These are phyloP conservation scores for Cupressus sempervirens DNA, from an alignment of 75 land plant genomes.

Conservation along the genomic window DNA sequence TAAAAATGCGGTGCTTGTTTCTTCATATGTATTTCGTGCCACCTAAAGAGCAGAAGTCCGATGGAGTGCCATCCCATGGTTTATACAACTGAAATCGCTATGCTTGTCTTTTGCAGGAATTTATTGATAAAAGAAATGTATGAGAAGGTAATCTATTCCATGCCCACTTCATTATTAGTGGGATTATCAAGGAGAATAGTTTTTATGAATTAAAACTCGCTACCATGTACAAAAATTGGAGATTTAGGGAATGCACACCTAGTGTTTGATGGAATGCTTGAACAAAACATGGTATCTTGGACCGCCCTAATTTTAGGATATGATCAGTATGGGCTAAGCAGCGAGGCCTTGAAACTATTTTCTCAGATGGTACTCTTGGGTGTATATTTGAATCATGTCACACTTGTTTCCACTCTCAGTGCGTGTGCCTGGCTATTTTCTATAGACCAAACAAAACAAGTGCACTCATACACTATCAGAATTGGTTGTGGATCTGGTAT, in stretches of 20 bases:
- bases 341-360: too few relatives aligned
- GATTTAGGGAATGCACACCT: slow-evolving; percentile 6
- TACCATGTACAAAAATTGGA: slow-evolving; percentile 6
- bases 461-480: too few relatives aligned
- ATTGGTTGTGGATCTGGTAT: too few relatives aligned
- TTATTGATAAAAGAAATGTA: not conserved
- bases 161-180: not conserved
- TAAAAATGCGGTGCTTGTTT: not conserved
- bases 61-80: not conserved
- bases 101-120: not conserved
- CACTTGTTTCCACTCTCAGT: too few relatives aligned
- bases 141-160: not conserved
- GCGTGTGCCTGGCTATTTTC: too few relatives aligned
- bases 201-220: slow-evolving; percentile 4
- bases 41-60: not conserved
- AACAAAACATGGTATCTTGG: too few relatives aligned
- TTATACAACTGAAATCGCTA: not conserved
- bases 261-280: not conserved
- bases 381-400: too few relatives aligned
- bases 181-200: not conserved
- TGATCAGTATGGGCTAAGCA: too few relatives aligned
- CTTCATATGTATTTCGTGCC: not conserved
- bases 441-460: too few relatives aligned
- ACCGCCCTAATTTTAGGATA: too few relatives aligned
- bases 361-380: too few relatives aligned